Base-by-base conservation (phyloP, 1,284 basidiomycete genomes). In the Apiotrichum siamense region DNA sequence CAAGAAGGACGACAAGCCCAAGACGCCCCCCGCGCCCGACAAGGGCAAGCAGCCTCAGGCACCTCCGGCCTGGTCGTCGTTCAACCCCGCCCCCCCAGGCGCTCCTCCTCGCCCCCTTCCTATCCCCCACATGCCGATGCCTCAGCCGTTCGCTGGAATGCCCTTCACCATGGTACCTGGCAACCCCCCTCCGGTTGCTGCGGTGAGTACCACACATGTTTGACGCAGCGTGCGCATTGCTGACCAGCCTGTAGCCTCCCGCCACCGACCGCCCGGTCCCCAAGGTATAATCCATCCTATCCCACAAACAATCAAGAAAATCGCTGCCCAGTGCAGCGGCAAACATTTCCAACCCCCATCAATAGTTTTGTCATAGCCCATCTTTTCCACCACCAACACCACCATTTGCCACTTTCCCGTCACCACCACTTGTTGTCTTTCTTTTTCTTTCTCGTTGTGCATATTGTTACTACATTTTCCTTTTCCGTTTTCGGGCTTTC, bases 1-100 rank as follows among this genome's bases (percentile, higher is more conserved):
- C 17, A 59, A 59, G 49, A 57, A 57, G 52, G 49, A 31, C 2
- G 26, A 43, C 37, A 47, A 52, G 39, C 25, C 38, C 26, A 35
- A 43, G 12, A 24, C n/a, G n/a, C n/a, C n/a, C n/a, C n/a, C n/a
- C n/a, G n/a, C n/a, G n/a, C n/a, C n/a, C n/a, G n/a, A n/a, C n/a
- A 38, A 49, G 15, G 20, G 24, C 27, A 50, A 54, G 46, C 50
- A 54, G 37, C 45, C 51, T 2, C 38, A 38, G 10, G 47, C 43
- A 1, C 49, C 52, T 2, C 55, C 55, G 2, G 20, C 35, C 4
- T 56, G 54, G 54, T 32, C 44, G 17, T 31, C 15, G 24, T 47
- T 37, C 48, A 35, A 44, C 32, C 54, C 54, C 11, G 32, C 32
- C 27, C 41, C 41, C 18, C 27, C 41, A 2, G 18, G 18, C 6